Conservation (phyloP, 1,139 yeast genomes). For the Hansenula lynferdii region DNA sequence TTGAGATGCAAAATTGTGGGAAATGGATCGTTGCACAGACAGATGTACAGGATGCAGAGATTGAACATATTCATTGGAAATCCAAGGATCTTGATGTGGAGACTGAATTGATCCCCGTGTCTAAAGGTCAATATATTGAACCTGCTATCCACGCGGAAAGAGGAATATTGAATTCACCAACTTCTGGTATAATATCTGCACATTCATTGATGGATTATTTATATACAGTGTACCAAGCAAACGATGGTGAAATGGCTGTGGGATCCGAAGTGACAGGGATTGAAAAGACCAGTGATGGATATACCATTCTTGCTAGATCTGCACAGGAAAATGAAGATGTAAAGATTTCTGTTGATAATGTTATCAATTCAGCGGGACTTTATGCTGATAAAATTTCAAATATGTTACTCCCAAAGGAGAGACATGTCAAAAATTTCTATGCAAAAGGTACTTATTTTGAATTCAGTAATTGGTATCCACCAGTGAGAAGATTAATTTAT, state of each 20-base stretch:
- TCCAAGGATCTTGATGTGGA: constrained; percentile 55
- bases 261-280: constrained; percentile 54
- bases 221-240: constrained; percentile 46
- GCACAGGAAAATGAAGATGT: constrained; percentile 31
- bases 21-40: constrained; percentile 87
- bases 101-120: constrained; percentile 46
- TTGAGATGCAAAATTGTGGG: constrained; percentile 63
- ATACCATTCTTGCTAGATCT: constrained; percentile 30
- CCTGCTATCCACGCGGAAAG: constrained; percentile 62
- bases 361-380: constrained; percentile 77
- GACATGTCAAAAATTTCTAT: constrained; percentile 55
- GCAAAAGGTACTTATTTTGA: constrained; percentile 82
- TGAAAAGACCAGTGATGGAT: constrained; percentile 24
- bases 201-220: constrained; percentile 66
- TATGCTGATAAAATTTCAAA: constrained; percentile 68
- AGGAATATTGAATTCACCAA: constrained; percentile 71
- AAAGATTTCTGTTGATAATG: constrained; percentile 46
- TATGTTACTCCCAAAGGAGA: constrained; percentile 56
- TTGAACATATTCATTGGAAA: constrained; percentile 47
- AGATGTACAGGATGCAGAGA: constrained; percentile 54
- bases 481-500: constrained; percentile 47
- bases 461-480: constrained; percentile 28
- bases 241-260: constrained; percentile 55
- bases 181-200: constrained; percentile 82
- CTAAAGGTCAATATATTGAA: constrained; percentile 41